Evolutionary conservation across 2,329 filamentous ascomycete genomes (phyloP).

Genomic region (Sporothrix humicola): DNA sequence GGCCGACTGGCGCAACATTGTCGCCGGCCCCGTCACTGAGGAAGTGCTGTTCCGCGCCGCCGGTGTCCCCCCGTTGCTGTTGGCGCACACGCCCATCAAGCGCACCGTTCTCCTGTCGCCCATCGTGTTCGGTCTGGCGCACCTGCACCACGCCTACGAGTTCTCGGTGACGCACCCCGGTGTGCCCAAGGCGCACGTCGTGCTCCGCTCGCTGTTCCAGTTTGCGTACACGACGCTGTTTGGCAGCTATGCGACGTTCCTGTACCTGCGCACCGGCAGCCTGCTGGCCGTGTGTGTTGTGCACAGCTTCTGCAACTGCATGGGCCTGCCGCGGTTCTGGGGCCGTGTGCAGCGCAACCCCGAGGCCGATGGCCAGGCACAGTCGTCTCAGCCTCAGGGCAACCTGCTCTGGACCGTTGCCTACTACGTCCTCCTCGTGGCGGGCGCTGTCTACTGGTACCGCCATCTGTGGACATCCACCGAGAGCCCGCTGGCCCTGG

Average conservation of each 20-base stretch:
- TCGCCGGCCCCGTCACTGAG: conserved; percentile 88
- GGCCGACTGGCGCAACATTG: conserved; percentile 84
- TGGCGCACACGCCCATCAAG: conserved; percentile 63
- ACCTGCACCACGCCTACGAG: conserved; percentile 96
- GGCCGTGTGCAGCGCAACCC: conserved; percentile 66
- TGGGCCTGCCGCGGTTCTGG: conserved; percentile 87
- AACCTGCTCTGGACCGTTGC: conserved; percentile 69
- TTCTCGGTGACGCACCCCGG: conserved; percentile 81
- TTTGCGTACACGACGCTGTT: conserved; percentile 91
- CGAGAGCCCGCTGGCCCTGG: conserved; percentile 61
- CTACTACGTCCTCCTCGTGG: conserved; percentile 79
- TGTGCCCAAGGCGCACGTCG: conserved; percentile 64
- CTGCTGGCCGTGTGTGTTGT: conserved; percentile 75
- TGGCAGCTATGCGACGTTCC: conserved; percentile 88
- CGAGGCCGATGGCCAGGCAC: neutral
- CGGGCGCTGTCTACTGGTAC: conserved; percentile 75
- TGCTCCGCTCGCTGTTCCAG: conserved; percentile 79
- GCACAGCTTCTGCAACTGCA: conserved; percentile 90
- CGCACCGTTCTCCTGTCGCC: conserved; percentile 81
- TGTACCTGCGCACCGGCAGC: conserved; percentile 85
- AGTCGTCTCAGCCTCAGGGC: neutral
- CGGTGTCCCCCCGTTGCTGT: conserved; percentile 79
- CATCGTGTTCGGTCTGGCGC: conserved; percentile 88
- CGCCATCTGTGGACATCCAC: conserved; percentile 74
- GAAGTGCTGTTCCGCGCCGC: conserved; percentile 92